A percentile compares a stretch with the other conserved stretches of the same genome.
phyloP scores from a whole-genome alignment of 1,284 basidiomycete genomes.

The Cryptococcus sp. region DNA sequence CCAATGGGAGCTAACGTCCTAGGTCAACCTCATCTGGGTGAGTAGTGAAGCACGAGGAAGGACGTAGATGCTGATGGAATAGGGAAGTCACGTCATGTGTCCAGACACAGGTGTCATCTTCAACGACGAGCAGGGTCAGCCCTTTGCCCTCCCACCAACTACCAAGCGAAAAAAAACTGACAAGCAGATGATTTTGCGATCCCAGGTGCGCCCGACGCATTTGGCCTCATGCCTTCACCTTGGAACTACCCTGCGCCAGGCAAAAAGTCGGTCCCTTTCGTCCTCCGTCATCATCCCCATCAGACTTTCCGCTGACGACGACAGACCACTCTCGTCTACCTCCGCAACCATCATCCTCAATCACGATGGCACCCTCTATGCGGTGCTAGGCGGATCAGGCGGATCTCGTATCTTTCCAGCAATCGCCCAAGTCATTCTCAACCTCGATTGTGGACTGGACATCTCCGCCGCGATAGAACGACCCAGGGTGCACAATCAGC shows the following conservation, averaged over 20 bases:
- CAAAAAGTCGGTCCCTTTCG: constrained; percentile 54
- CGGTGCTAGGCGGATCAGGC: constrained; percentile 76
- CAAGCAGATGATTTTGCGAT: constrained; percentile 72
- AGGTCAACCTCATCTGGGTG: constrained; percentile 69
- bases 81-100: constrained; percentile 74
- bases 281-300: not conserved
- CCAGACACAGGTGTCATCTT: constrained; percentile 77
- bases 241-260: constrained; percentile 81
- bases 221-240: constrained; percentile 78
- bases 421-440: constrained; percentile 73
- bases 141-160: no score
- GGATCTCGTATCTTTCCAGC: constrained; percentile 79
- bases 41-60: no score
- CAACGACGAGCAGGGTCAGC: constrained; percentile 63
- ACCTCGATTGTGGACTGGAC: constrained; percentile 76
- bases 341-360: constrained; percentile 73
- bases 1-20: not conserved
- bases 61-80: no score
- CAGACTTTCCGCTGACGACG: not conserved
- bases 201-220: constrained; percentile 71
- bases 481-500: constrained; percentile 86
- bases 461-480: constrained; percentile 73
- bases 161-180: not conserved
- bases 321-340: constrained; percentile 70
- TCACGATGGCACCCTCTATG: constrained; percentile 61